phyloP scores from a whole-genome alignment of 2,329 filamentous ascomycete genomes.

The Paecilomyces niveus region DNA sequence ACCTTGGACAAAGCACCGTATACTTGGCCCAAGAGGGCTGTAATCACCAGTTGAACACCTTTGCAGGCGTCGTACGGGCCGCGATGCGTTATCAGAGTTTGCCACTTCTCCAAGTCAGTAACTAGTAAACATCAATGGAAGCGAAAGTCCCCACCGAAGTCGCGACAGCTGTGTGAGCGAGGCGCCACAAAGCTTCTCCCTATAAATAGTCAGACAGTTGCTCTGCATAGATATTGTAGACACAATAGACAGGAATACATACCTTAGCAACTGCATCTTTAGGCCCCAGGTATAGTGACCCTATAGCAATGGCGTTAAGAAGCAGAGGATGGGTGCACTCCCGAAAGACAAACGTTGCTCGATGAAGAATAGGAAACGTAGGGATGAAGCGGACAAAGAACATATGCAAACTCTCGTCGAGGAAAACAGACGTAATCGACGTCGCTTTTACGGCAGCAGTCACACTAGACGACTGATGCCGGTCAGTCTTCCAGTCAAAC shows the following conservation, averaged over 20 bases:
- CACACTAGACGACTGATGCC: conserved; percentile 32
- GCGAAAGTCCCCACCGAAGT: conserved; percentile 25
- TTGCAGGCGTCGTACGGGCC: conserved; percentile 38
- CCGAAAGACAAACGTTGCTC: conserved; percentile 38
- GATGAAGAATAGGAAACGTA: conserved; percentile 40
- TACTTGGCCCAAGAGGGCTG: conserved; percentile 36
- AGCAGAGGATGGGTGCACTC: conserved; percentile 39
- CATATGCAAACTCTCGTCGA: conserved; percentile 42
- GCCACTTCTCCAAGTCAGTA: conserved; percentile 24
- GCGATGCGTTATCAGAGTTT: conserved; percentile 36
- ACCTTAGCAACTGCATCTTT: conserved; percentile 36
- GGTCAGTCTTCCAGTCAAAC: background rate
- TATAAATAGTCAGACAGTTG: conserved; percentile 4
- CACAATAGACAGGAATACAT: background rate
- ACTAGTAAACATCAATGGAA: background rate
- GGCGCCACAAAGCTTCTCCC: conserved; percentile 39
- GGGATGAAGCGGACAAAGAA: conserved; percentile 42
- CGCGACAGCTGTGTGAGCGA: conserved; percentile 39
- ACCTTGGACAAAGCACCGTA: conserved; percentile 38
- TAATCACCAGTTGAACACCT: conserved; percentile 39
- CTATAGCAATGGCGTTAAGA: conserved; percentile 40
- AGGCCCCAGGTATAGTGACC: conserved; percentile 39
- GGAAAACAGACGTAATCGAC: conserved; percentile 39
- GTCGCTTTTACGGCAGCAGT: conserved; percentile 39
- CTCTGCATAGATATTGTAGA: background rate